phyloP scores from a whole-genome alignment of 306 rosid species.

The Mucuna pruriens region DNA sequence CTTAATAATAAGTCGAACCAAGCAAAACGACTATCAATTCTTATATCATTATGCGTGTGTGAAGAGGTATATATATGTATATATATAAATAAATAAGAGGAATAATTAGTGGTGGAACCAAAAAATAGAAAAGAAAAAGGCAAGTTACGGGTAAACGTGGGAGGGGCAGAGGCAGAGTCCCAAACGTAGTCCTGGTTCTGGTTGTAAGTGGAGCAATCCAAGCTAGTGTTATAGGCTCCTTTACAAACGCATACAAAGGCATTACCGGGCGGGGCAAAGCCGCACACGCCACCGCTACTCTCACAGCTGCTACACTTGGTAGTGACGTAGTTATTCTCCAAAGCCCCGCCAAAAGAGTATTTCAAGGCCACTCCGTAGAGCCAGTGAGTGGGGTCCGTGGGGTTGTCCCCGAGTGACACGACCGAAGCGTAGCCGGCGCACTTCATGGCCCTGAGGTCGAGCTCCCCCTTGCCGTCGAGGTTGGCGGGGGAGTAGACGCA shows the following conservation, averaged over 20 bases:
- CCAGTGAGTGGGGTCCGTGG: conserved; percentile 62
- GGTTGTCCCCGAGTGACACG: conserved; percentile 54
- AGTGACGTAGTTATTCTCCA: conserved; percentile 45
- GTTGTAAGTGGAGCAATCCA: conserved; percentile 50
- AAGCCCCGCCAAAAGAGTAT: conserved; percentile 41
- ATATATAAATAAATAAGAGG: no score
- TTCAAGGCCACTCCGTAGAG: conserved; percentile 61
- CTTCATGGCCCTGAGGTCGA: conserved; percentile 45
- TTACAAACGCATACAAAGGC: conserved; percentile 64
- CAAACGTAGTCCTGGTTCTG: conserved; percentile 43
- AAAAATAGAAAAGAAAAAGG: not conserved
- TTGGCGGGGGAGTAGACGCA: conserved; percentile 74
- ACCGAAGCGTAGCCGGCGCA: conserved; percentile 59
- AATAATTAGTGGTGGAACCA: no score
- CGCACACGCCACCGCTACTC: conserved; percentile 70
- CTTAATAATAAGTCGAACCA: not conserved
- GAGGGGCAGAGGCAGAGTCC: conserved; percentile 35
- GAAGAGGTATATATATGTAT: no score
- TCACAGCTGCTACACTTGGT: conserved; percentile 59
- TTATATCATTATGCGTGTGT: no score
- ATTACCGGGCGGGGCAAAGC: conserved; percentile 49
- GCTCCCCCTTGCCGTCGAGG: conserved; percentile 50
- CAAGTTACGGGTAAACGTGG: conserved; percentile 44
- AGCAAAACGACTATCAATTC: not conserved
- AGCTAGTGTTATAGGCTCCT: conserved; percentile 55